Conservation (phyloP, 176 grass and related monocot genomes). For the Neostapfia colusana region DNA sequence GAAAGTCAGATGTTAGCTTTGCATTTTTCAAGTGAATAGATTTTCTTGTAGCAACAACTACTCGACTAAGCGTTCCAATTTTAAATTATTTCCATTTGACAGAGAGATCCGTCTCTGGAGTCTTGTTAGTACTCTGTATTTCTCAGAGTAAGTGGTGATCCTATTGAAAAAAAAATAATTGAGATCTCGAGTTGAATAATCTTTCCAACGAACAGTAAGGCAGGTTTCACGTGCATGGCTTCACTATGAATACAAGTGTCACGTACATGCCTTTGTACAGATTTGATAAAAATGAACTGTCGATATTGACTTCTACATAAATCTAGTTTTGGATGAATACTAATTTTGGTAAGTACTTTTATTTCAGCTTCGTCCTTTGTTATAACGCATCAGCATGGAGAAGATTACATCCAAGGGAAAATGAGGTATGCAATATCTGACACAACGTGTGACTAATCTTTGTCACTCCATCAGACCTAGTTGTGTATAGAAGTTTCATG, state of each 20-base stretch:
- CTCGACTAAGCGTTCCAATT: conserved; percentile 23
- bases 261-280: conserved; percentile 27
- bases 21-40: not conserved
- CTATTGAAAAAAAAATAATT: not conserved
- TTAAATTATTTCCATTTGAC: not conserved
- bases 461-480: conserved; percentile 9
- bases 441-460: not conserved
- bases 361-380: conserved; percentile 1
- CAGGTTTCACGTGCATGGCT: conserved; percentile 12
- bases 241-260: conserved; percentile 17
- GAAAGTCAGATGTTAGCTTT: conserved; percentile 21
- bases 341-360: conserved; percentile 8
- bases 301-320: conserved; percentile 28
- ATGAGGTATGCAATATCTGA: conserved; percentile 22
- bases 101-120: conserved; percentile 9
- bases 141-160: conserved; percentile 9
- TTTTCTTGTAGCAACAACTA: conserved; percentile 22
- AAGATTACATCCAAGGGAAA: conserved; percentile 22
- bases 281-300: conserved; percentile 5
- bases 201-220: not conserved
- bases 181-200: conserved; percentile 10
- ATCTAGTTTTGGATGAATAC: conserved; percentile 8
- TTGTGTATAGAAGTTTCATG: not conserved
- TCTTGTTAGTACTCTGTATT: not conserved
- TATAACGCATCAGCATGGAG: not conserved